These are phyloP conservation scores for Talaromyces sp. DNA, from an alignment of 2,329 filamentous ascomycete genomes.

Conservation along the genomic window DNA sequence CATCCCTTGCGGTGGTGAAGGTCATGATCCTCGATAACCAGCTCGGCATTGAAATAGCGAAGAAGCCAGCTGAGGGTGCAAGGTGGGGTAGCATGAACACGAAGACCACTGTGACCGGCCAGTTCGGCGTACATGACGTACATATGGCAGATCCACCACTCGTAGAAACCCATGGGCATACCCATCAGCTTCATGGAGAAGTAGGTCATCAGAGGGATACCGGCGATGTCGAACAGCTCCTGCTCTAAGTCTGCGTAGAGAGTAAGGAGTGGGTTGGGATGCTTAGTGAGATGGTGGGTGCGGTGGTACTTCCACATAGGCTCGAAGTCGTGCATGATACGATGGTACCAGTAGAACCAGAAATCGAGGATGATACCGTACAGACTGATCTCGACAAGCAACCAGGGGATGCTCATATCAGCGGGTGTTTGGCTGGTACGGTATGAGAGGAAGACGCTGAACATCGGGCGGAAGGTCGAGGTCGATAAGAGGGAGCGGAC, in stretches of 20 bases:
- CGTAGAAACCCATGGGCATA: conserved; percentile 31
- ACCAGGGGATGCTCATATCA: conserved; percentile 24
- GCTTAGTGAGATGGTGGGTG: conserved; percentile 31
- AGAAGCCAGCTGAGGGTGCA: conserved; percentile 24
- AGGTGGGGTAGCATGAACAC: conserved; percentile 27
- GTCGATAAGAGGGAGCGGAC: conserved; percentile 26
- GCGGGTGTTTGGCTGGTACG: conserved; percentile 16
- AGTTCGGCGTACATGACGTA: conserved; percentile 30
- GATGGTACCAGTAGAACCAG: conserved; percentile 35
- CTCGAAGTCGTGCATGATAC: conserved; percentile 27
- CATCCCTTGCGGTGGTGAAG: conserved; percentile 31
- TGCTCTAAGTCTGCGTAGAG: conserved; percentile 29
- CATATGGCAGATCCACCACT: conserved; percentile 31
- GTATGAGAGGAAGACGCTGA: conserved; percentile 29
- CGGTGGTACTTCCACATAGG: conserved; percentile 30
- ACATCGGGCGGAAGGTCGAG: conserved; percentile 28
- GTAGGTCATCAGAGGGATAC: conserved; percentile 26
- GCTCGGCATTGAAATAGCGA: conserved; percentile 24
- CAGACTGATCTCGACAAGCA: conserved; percentile 24
- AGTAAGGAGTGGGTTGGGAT: conserved; percentile 29
- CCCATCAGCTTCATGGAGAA: conserved; percentile 25
- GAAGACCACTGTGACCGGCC: conserved; percentile 28
- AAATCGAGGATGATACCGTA: conserved; percentile 32
- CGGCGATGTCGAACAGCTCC: conserved; percentile 31
- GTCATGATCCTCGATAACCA: conserved; percentile 32